Evolutionary conservation across 306 rosid genomes (phyloP), one percentile per base, ranked within the genome.

Genomic region (Malus fusca): DNA sequence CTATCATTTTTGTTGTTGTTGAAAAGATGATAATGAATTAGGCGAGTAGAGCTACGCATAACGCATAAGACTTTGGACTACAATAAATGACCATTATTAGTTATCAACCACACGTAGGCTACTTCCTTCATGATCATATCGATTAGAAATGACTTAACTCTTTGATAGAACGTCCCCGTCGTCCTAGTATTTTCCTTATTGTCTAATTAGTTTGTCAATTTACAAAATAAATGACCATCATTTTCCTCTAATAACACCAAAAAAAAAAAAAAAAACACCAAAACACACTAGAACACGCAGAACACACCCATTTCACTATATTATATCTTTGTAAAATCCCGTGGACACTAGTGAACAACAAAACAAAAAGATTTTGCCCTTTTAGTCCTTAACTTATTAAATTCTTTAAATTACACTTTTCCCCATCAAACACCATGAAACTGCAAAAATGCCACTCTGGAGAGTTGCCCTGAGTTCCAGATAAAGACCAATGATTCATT

Each of bases 81-180:
- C 2, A 37, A 37, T 37, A 7, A 26, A 26, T 1, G 2, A 26
- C 26, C 42, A 7, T 37, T 2, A 37, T 37, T 37, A 37, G 42
- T 1, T 7, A 37, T 37, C 42, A 37, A 37, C 0, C 42, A 37
- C 8, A 7, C 10, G 42, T 7, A 37, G 9, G 0, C 2, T 37
- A 7, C 42, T 37, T 37, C 2, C 0, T 6, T 37, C 9, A 2
- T 0, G 0, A 9, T 37, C 42, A 37, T 0, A 37, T 0, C 2
- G 2, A 37, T 1, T 37, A 37, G 10, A 37, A 37, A 37, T 37
- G 9, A 37, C 42, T 37, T 37, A 37, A 37, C 2, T 7, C 9
- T 37, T 2, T 37, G 42, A 7, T 37, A 37, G 42, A 37, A 37
- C 9, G 2, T 6, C 2, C 40, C 0, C 9, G 0, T 7, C 42